These are phyloP conservation scores for Juglanconis sp. DNA, from an alignment of 2,329 filamentous ascomycete species.

Conservation along the genomic window DNA sequence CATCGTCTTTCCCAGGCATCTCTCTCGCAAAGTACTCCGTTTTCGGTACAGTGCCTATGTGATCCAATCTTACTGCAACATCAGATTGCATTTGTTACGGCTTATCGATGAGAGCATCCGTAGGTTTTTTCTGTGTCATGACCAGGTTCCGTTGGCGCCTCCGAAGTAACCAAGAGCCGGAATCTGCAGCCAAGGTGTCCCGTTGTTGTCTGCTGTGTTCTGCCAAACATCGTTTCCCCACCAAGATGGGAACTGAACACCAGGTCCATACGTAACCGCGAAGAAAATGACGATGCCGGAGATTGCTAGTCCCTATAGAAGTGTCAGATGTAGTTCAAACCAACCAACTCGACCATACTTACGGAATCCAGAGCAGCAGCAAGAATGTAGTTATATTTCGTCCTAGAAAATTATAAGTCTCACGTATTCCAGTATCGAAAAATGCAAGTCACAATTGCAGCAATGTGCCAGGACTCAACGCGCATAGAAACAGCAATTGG, in stretches of 20 bases:
- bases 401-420: neutral
- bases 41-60: too few relatives aligned
- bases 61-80: too few relatives aligned
- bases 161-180: slow-evolving; percentile 32
- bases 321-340: neutral
- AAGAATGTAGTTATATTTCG: slow-evolving; percentile 39
- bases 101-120: neutral
- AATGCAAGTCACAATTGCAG: too few relatives aligned
- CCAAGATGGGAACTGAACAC: slow-evolving; percentile 31
- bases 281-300: slow-evolving; percentile 35
- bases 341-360: neutral
- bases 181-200: slow-evolving; percentile 29
- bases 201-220: slow-evolving; percentile 31
- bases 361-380: slow-evolving; percentile 30
- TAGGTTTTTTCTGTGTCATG: slow-evolving; percentile 10
- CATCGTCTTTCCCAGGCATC: too few relatives aligned
- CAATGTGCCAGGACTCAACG: too few relatives aligned
- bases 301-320: slow-evolving; percentile 26
- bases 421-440: too few relatives aligned
- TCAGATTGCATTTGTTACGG: neutral
- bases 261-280: slow-evolving; percentile 31
- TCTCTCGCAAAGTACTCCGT: too few relatives aligned
- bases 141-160: slow-evolving; percentile 30
- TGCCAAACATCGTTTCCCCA: slow-evolving; percentile 35
- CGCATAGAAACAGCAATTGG: neutral